Conservation (phyloP, 1,139 yeast genomes). For the Suhomyces kunorum region DNA sequence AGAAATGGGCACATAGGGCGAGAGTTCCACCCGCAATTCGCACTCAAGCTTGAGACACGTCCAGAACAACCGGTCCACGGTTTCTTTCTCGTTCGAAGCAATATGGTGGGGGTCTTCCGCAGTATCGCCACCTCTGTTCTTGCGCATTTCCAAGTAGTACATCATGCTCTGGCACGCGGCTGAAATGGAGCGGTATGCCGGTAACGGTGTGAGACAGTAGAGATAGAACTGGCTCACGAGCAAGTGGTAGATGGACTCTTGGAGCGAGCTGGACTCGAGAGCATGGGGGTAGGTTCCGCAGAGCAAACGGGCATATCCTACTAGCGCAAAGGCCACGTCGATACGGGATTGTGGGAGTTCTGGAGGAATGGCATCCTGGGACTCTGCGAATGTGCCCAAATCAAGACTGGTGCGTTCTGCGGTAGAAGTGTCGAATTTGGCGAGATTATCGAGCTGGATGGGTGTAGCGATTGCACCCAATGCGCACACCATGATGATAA, state of each 20-base stretch:
- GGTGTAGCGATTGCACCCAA: conserved; percentile 37
- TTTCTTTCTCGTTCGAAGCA: conserved; percentile 18
- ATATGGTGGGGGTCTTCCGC: conserved; percentile 6
- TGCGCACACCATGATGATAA: conserved; percentile 35
- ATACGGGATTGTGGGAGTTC: conserved; percentile 24
- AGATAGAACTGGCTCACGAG: conserved; percentile 39
- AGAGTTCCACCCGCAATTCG: conserved; percentile 46
- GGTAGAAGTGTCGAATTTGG: conserved; percentile 28
- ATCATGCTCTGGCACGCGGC: conserved; percentile 39
- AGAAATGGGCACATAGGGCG: conserved; percentile 45
- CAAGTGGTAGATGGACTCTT: conserved; percentile 32
- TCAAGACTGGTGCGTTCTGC: conserved; percentile 30
- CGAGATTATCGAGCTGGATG: conserved; percentile 37
- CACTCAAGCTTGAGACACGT: conserved; percentile 48
- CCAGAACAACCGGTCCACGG: conserved; percentile 47
- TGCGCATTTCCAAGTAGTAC: conserved; percentile 27
- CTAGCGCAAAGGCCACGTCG: conserved; percentile 26
- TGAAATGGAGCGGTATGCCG: conserved; percentile 37
- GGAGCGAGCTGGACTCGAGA: conserved; percentile 22
- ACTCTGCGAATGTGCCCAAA: conserved; percentile 22
- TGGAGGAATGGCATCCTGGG: conserved; percentile 15
- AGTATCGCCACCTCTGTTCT: conserved; percentile 11
- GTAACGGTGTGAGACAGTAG: conserved; percentile 38
- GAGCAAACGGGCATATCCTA: conserved; percentile 28
- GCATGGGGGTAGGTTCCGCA: conserved; percentile 28